Evolutionary conservation across 2,329 filamentous ascomycete species (phyloP), one percentile per base, ranked within the genome.

Genomic region (Sclerotinia sclerotiorum): DNA sequence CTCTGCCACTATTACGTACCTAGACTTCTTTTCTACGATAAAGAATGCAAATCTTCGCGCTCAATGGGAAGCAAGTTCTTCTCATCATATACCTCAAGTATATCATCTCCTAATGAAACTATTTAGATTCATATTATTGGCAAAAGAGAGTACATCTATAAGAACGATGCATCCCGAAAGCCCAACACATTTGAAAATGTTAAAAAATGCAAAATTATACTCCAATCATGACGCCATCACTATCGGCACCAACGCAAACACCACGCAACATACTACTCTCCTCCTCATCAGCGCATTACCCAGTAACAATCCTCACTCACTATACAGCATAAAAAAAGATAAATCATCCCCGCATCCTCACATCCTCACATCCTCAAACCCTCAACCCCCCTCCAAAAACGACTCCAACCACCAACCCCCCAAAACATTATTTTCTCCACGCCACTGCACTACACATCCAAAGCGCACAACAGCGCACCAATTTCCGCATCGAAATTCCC

Each of bases 271-370:
- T 46, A 5, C 1, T 21, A 11, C 32, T 15, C 21, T 24, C 24
- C 17, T 13, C 27, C 27, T 13, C 6, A 39, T n/a, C 17, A 4
- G 6, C 13, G 42, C 42, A 46, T 6, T 46, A 44, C 15, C 42
- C 42, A 32, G 5, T 1, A 32, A 5, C 32, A 32, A 32, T 32
- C 2, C 2, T 13, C 2, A 3, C 5, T n/a, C 29, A 29, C 29
- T 5, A n/a, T n/a, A n/a, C n/a, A n/a, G 0, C 5, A 17, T 2
- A 6, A 5, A 5, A 13, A 29, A 56, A 5, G 0, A 13, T 6
- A 1, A 56, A 5, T 15, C 1, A 11, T 56, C 17, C 32, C 6
- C 7, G 5, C 0, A 11, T 2, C 1, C 1, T 17, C 8, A 35
- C 1, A 35, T 7, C 7, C 2, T 11, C 27, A 46, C 10, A 13